These are phyloP conservation scores for Epichloe sibirici DNA, from an alignment of 2,329 filamentous ascomycete genomes.

Conservation along the genomic window DNA sequence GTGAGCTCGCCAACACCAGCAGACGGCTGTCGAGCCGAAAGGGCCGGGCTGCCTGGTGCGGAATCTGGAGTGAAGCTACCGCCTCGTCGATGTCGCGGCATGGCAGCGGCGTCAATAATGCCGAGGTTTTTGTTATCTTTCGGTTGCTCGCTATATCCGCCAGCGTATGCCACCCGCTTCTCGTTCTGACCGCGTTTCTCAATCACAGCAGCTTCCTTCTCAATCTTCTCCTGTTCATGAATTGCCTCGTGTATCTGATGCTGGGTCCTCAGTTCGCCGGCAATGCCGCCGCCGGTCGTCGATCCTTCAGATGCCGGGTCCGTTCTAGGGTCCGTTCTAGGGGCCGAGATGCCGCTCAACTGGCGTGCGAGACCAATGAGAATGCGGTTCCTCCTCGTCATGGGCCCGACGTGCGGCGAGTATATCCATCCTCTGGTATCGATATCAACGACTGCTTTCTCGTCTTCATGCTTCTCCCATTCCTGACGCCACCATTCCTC, in stretches of 20 bases:
- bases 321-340: constrained; percentile 41
- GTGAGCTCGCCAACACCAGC: constrained; percentile 47
- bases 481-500: constrained; percentile 66
- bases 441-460: constrained; percentile 80
- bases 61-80: constrained; percentile 27
- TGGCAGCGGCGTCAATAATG: constrained; percentile 9
- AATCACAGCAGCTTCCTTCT: constrained; percentile 65
- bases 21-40: constrained; percentile 24
- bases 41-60: constrained; percentile 30
- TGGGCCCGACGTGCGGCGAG: constrained; percentile 67
- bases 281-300: not conserved
- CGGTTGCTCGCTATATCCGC: constrained; percentile 60
- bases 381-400: constrained; percentile 77
- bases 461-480: constrained; percentile 70
- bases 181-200: constrained; percentile 60
- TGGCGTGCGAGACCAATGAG: constrained; percentile 78
- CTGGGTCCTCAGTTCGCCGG: constrained; percentile 11
- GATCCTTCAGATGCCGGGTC: constrained; percentile 14
- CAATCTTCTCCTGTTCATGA: constrained; percentile 53
- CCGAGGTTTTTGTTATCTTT: constrained; percentile 29
- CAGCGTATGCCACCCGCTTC: constrained; percentile 55
- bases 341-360: constrained; percentile 73
- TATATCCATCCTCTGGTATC: constrained; percentile 96
- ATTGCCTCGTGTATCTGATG: constrained; percentile 30
- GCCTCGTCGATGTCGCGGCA: constrained; percentile 16